Evolutionary conservation across 1,284 basidiomycete genomes (phyloP), one percentile per base, ranked within the genome.

Genomic region (Cutaneotrichosporon sp.): DNA sequence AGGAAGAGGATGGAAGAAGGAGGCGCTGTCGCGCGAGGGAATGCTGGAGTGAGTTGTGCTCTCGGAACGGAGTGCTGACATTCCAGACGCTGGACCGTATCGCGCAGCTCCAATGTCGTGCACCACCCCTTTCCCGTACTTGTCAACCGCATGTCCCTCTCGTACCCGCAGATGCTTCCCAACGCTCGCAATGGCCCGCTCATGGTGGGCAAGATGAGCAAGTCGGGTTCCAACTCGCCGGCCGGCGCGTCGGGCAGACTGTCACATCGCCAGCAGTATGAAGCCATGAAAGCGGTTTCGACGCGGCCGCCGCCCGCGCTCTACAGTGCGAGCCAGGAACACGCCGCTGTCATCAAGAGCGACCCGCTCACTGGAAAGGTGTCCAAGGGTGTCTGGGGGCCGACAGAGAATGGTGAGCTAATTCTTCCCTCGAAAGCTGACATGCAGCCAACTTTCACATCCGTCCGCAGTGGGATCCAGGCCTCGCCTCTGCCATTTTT

Each of bases 361-460:
- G 73, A 75, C 44, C 72, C 73, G 1, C 56, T 74, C 41, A 66
- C 55, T 12, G 73, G 71, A 4, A 73, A 73, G 46, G 65, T 70
- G 2, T 65, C 70, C 4, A 73, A 73, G 46, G 73, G 73, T 0
- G 73, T 67, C 53, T 72, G 72, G 66, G 72, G 71, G 23, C 70
- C 73, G 4, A 66, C 65, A 0, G 52, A 64, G 44, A 67, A 72
- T 60, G 63, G 69, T 70, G 23, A 54, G 68, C 63, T 20, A 15
- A 10, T 8, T 2, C 4, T 36, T 34, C 40, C 37, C 23, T 45
- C 33, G 7, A 13, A 12, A n/a, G 38, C 42, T 52, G 44, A 56
- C 43, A 8, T 20, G 4, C 37, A 68, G 68, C 71, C 40, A 70
- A 72, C 54, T 64, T 71, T 46, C 68, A 69, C 30, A 58, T 72